Evolutionary conservation across 495 filamentous ascomycete genomes (phyloP).

Genomic region (Penicillium herquei): DNA sequence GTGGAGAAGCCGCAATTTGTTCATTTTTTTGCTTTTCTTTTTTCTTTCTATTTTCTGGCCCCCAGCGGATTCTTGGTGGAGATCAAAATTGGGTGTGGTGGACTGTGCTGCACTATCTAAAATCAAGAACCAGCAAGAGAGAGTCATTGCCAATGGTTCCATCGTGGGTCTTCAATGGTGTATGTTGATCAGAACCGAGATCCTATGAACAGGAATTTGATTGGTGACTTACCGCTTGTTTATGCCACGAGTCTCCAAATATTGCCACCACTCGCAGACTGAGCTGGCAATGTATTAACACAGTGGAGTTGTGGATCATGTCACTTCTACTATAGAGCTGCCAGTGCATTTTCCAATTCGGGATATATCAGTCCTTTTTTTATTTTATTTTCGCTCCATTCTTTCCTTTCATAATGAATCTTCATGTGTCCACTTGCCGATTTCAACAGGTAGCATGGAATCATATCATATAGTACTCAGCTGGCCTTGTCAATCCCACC

Average conservation of each 20-base stretch:
- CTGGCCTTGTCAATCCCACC: background rate
- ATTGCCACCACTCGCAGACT: background rate
- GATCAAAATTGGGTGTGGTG: background rate
- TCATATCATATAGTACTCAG: background rate
- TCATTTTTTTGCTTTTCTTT: no score
- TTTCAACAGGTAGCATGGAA: background rate
- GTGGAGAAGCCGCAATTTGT: background rate
- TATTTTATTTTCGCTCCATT: background rate
- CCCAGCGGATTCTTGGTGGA: background rate
- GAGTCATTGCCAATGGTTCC: background rate
- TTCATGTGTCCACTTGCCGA: background rate
- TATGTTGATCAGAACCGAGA: background rate
- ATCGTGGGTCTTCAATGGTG: background rate
- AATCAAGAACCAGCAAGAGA: background rate
- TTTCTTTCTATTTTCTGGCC: background rate
- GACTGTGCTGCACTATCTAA: background rate
- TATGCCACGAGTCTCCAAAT: background rate
- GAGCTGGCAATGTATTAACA: background rate
- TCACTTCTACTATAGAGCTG: background rate
- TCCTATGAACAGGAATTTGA: background rate
- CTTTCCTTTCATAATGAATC: background rate
- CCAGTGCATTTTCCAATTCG: slow-evolving; percentile 2
- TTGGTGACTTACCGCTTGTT: background rate
- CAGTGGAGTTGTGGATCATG: background rate
- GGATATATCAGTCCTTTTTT: background rate